Base-by-base conservation (phyloP, 345 rosid genomes). In the Passiflora organensis region DNA sequence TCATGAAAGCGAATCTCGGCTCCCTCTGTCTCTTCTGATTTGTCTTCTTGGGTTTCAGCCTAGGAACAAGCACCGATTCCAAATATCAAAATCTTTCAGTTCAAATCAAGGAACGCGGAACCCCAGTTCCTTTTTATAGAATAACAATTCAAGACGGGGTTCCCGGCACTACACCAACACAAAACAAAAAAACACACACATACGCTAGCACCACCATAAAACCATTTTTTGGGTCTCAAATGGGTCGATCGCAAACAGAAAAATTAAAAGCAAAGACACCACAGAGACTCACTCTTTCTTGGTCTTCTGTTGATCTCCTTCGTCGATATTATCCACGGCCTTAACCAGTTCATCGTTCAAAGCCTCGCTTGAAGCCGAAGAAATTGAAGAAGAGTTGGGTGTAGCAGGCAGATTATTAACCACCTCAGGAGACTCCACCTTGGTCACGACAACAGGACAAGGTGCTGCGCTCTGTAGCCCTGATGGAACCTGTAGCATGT, bases 1-100 rank as follows among this genome's bases (percentile, higher is more conserved):
- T 91, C 95, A 91, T 73, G 83, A 91, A 91, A 15, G 98, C 98
- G 36, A 91, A 75, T 77, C 98, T 85, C 57, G 88, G 82, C 55
- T 83, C 93, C 69, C 85, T 82, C 85, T 82, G 84, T 69, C 86
- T 82, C 79, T 79, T 91, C 80, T 75, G 85, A 43, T 75, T 83
- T 64, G 82, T 79, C 84, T 84, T 91, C 81, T 82, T 87, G 45
- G 78, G 66, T 55, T 82, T 87, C 71, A 75, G 63, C 72, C 91
- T 87, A 52, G 58, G 51, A 55, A 48, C 25, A 43, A 1, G 23
- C 55, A 46, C 8, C 60, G 47, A 41, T 11, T 41, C n/a, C 5
- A 13, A 41, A 13, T 15, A 13, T 41, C 43, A 62, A 32, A n/a
- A 41, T 57, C 38, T 36, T 58, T 43, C 61, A 52, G 52, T 51